Base-by-base conservation (phyloP, 2,329 filamentous ascomycete species). In the Fusarium brachygibbosum region DNA sequence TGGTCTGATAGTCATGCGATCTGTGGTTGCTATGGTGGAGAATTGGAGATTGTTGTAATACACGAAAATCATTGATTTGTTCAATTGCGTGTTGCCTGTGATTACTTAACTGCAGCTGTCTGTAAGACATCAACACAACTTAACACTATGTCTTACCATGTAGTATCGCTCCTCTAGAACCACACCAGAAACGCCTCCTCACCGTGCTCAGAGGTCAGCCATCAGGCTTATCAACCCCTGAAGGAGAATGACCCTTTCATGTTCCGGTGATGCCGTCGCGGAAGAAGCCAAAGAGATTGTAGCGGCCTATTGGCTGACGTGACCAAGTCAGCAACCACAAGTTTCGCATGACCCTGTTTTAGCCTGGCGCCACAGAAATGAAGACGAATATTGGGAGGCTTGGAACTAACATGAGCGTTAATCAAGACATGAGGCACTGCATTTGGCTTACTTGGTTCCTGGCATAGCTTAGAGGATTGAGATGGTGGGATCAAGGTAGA, bases 31-130 rank as follows among this genome's bases (percentile, higher is more conserved):
- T 38, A 64, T 61, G 44, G 50, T 58, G 52, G 51, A 46, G 56
- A 40, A 34, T 48, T 48, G 58, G 53, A 52, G 44, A 51, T 46
- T 60, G 46, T 28, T 74, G 40, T 74, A 73, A 73, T 73, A 60
- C 71, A 72, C 50, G 53, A 58, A 60, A 55, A 53, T 53, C 44
- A 21, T 42, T 51, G 58, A 63, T 65, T 32, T 63, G 52, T 49
- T 57, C 10, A 65, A 45, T 32, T 23, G 28, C n/a, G 5, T 31
- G 14, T 54, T 35, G 23, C 28, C 41, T 45, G 25, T 37, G n/a
- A 34, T 51, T 35, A 35, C 28, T 49, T 45, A 50, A 50, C 12
- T n/a, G 21, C 4, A 25, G 21, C n/a, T 49, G 21, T 23, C 21
- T 11, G 14, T 17, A 11, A 37, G 25, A 5, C 17, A 6, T 28